Conservation (phyloP, 768 basidiomycete genomes). For the Pleurotus cornucopiae region DNA sequence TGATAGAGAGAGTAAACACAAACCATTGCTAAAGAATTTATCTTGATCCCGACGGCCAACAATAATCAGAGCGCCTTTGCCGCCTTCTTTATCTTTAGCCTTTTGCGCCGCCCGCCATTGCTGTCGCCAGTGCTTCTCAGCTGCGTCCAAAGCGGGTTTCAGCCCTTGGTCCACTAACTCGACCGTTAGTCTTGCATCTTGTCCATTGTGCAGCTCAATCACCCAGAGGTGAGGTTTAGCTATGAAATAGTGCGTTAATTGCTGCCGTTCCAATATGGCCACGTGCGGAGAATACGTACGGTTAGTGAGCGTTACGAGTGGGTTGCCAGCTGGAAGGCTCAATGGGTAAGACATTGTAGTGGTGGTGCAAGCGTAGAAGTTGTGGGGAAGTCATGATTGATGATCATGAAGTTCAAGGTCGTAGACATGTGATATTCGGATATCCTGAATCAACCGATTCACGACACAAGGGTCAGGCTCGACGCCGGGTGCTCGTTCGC, state of each 20-base stretch:
- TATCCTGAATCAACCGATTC: too few relatives aligned
- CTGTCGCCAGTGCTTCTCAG: constrained; percentile 69
- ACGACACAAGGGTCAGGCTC: too few relatives aligned
- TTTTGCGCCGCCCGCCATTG: constrained; percentile 41
- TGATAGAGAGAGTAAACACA: constrained; percentile 9
- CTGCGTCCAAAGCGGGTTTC: constrained; percentile 65
- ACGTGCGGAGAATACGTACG: constrained; percentile 36
- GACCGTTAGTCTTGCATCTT: constrained; percentile 65
- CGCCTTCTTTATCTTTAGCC: constrained; percentile 44
- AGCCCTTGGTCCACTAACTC: constrained; percentile 55
- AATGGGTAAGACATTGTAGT: constrained; percentile 40
- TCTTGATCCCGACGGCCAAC: constrained; percentile 72
- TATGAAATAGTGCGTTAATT: constrained; percentile 18
- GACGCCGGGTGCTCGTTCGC: too few relatives aligned
- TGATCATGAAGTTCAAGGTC: too few relatives aligned
- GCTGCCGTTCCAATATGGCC: neutral
- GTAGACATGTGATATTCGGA: too few relatives aligned
- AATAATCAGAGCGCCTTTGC: constrained; percentile 70
- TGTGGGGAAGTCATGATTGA: too few relatives aligned
- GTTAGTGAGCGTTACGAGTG: constrained; percentile 64
- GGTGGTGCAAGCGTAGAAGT: neutral
- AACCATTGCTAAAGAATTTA: constrained; percentile 88
- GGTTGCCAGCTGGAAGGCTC: constrained; percentile 42
- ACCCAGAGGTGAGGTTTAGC: constrained; percentile 65
- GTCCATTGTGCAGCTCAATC: constrained; percentile 76